These are phyloP conservation scores for Erodium texanum DNA, from an alignment of 441 rosid species.

Conservation along the genomic window DNA sequence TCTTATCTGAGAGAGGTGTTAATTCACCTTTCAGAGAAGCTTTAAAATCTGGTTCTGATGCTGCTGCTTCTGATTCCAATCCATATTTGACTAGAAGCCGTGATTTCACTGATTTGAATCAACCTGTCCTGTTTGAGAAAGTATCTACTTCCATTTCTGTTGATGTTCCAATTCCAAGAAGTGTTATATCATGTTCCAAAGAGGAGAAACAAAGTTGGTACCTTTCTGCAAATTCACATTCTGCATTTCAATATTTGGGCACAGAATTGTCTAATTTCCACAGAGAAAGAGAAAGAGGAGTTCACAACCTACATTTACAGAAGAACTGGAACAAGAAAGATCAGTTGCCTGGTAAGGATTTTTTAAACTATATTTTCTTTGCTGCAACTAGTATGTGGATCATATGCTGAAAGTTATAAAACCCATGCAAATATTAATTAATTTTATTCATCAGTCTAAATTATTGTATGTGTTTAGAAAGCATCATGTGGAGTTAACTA, in stretches of 20 bases:
- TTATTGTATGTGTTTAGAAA: too few relatives aligned
- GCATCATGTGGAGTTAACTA: too few relatives aligned
- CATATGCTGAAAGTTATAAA: too few relatives aligned
- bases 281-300: not conserved
- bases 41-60: conserved; percentile 35
- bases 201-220: not conserved
- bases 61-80: conserved; percentile 32
- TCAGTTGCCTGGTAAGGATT: not conserved
- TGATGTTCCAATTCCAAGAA: conserved; percentile 15
- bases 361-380: not conserved
- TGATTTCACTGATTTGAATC: conserved; percentile 72
- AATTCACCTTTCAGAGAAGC: conserved; percentile 25
- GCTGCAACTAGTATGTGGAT: not conserved
- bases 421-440: too few relatives aligned
- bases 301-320: not conserved
- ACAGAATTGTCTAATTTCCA: not conserved
- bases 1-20: conserved; percentile 30
- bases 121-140: conserved; percentile 28
- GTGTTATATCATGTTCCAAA: not conserved
- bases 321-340: not conserved
- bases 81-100: conserved; percentile 35
- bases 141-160: conserved; percentile 32
- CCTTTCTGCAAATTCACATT: not conserved
- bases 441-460: too few relatives aligned
- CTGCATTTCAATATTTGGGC: not conserved